phyloP scores from a whole-genome alignment of 192 early-diverging fungal species.

The Phycomyces blakesleeanus region DNA sequence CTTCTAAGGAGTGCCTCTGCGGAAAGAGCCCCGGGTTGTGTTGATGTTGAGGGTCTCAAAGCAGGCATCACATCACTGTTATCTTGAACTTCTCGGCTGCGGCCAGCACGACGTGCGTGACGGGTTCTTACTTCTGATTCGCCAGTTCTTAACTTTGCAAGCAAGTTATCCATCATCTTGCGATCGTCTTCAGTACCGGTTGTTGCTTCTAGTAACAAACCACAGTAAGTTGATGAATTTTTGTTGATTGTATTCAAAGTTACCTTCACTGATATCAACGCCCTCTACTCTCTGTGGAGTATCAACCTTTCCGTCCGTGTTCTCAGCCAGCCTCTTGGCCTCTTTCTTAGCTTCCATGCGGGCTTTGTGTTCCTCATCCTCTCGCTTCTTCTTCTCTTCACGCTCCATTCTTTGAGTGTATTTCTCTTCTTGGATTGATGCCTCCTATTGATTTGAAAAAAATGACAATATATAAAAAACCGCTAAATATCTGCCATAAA shows the following conservation, averaged over 20 bases:
- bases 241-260: background rate
- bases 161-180: conserved; percentile 70
- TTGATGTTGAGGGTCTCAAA: background rate
- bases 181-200: conserved; percentile 46
- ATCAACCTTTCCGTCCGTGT: conserved; percentile 17
- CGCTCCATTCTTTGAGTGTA: conserved; percentile 38
- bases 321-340: background rate
- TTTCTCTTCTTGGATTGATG: conserved; percentile 20
- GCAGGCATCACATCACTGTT: background rate
- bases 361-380: conserved; percentile 25
- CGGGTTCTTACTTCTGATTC: conserved; percentile 49
- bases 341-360: conserved; percentile 12
- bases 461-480: background rate
- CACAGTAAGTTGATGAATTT: background rate
- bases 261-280: conserved; percentile 29
- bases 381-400: conserved; percentile 27
- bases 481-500: background rate
- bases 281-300: conserved; percentile 21
- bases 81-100: background rate
- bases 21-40: background rate
- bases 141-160: conserved; percentile 63
- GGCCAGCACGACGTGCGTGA: conserved; percentile 10
- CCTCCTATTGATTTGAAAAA: conserved; percentile 8
- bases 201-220: conserved; percentile 6
- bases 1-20: conserved; percentile 14